Percentiles rank a stretch among this genome's conserved stretches.
Evolutionary conservation across 208 protist genomes (phyloP).

Genomic region (Leishmania turanica): DNA sequence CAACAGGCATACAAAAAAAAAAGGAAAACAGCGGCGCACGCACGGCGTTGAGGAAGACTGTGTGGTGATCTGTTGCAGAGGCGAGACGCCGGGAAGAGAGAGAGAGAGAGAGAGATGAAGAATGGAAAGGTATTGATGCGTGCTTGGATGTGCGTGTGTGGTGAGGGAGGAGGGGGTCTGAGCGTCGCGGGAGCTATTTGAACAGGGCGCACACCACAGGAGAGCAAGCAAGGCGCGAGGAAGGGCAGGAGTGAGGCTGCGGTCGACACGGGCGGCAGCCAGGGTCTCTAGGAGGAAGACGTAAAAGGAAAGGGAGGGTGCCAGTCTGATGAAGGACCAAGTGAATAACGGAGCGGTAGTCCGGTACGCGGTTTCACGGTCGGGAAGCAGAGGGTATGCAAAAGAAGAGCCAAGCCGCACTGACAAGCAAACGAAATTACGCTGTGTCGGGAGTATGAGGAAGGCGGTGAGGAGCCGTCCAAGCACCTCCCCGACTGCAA

Average conservation of each 20-base stretch:
- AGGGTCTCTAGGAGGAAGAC: neutral
- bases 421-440: neutral
- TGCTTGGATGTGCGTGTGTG: neutral
- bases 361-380: neutral
- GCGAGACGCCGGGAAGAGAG: neutral
- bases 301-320: constrained; percentile 10
- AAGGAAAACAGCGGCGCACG: neutral
- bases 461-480: neutral
- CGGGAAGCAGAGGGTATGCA: neutral
- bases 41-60: neutral
- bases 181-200: neutral
- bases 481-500: neutral
- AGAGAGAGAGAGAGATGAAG: neutral
- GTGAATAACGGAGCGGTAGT: neutral
- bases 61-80: neutral
- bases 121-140: neutral
- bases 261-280: neutral
- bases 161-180: neutral
- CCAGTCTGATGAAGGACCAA: neutral
- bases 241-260: neutral
- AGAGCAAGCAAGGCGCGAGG: neutral
- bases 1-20: neutral
- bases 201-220: neutral
- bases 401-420: neutral
- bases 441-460: neutral